Base-by-base conservation (phyloP, 768 basidiomycete species). In the Pleurotus salmoneostramineus region DNA sequence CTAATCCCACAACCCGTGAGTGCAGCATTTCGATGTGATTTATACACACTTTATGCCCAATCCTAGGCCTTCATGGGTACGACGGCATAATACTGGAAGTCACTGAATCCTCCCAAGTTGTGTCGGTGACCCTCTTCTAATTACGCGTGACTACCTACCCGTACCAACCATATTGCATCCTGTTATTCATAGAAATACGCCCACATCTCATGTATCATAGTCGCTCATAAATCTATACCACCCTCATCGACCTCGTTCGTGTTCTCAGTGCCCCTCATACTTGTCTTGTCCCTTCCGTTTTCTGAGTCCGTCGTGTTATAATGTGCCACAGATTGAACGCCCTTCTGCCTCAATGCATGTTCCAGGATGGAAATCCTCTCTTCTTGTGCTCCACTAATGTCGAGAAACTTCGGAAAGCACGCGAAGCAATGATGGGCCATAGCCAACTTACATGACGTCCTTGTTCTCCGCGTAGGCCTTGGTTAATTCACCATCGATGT, bases 61-160 rank as follows among this genome's bases (percentile, higher is more conserved):
- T 35, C 56, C 15, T 17, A 56, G 61, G 61, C 7, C 58, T 62
- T 17, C 48, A 89, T 59, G 91, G 91, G 33, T 93, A 90, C 64
- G 87, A 92, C 59, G 91, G 93, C 21, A 81, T 91, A 44, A 84
- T 93, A 50, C 69, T 93, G 32, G 93, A 94, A 64, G 87, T 88
- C 10, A 84, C 88, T 8, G 88, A 90, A 61, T 78, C 84, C 17
- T 91, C 88, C 2, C 89, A 91, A 64, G 87, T 94, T 31, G 81
- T 88, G 14, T 77, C 87, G 33, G 85, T 93, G 7, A 87, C 78
- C 64, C 68, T 92, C 46, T 89, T 91, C 69, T 88, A 64, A 80
- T 27, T n/a, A 60, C 17, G 11, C 21, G 21, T 27, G 44, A 11
- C n/a, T n/a, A 33, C 6, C n/a, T n/a, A n/a, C n/a, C n/a, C 35